These are phyloP conservation scores for Rubia balearica DNA, from an alignment of 305 asterid genomes.

Conservation along the genomic window DNA sequence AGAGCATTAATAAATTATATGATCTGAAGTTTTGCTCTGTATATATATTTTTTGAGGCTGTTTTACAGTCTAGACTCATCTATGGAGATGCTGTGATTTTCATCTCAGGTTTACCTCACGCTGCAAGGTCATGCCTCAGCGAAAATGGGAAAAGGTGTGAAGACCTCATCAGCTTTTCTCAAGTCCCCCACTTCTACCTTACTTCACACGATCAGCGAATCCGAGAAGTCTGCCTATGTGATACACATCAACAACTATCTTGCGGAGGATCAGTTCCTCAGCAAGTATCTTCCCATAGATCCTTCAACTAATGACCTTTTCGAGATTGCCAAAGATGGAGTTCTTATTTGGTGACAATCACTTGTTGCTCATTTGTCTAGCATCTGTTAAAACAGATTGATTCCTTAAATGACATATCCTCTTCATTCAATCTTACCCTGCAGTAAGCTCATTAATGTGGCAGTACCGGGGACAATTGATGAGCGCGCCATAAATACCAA, in stretches of 20 bases:
- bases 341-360: conserved; percentile 38
- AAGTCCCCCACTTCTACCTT: conserved; percentile 48
- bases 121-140: conserved; percentile 35
- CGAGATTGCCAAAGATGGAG: conserved; percentile 48
- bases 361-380: conserved; percentile 7
- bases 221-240: conserved; percentile 43
- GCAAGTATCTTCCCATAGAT: conserved; percentile 42
- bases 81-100: conserved; percentile 13
- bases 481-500: conserved; percentile 43
- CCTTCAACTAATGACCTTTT: conserved; percentile 42
- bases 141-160: conserved; percentile 36
- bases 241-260: conserved; percentile 46
- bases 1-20: neutral
- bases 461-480: conserved; percentile 44
- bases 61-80: neutral
- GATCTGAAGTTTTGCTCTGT: neutral
- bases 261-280: conserved; percentile 38
- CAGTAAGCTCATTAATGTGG: conserved; percentile 48
- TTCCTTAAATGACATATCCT: neutral
- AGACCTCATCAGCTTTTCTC: conserved; percentile 44
- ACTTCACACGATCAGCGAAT: conserved; percentile 47
- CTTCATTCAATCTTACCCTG: conserved; percentile 7
- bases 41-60: neutral
- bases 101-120: conserved; percentile 35
- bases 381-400: conserved; percentile 3